Evolutionary conservation across 768 basidiomycete species (phyloP).

Genomic region (Leccinum boreale): DNA sequence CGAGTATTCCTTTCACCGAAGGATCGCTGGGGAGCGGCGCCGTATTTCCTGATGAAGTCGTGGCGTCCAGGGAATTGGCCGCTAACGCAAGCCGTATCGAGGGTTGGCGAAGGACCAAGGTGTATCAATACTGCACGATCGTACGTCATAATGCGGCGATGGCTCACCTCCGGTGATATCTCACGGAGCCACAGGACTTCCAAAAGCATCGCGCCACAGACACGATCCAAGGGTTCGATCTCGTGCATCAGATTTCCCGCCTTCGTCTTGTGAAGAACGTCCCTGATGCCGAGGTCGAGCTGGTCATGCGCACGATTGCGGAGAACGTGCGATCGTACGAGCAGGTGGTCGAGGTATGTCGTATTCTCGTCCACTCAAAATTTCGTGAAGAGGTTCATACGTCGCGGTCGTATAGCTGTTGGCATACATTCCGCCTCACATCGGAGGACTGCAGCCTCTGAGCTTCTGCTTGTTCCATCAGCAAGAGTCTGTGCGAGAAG

Average conservation of each 20-base stretch:
- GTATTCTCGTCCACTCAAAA: not conserved
- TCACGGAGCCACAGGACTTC: constrained; percentile 56
- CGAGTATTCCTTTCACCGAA: constrained; percentile 49
- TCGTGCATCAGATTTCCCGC: constrained; percentile 80
- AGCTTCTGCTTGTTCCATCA: constrained; percentile 93
- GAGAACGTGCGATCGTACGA: constrained; percentile 78
- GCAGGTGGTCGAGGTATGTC: constrained; percentile 79
- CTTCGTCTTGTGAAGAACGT: constrained; percentile 73
- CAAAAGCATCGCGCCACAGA: constrained; percentile 48
- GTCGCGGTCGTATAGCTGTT: constrained; percentile 56
- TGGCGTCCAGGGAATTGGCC: constrained; percentile 65
- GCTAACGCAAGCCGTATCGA: constrained; percentile 84
- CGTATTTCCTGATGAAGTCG: constrained; percentile 69
- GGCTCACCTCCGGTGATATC: not conserved
- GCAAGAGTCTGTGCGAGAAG: constrained; percentile 67
- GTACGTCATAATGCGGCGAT: constrained; percentile 41
- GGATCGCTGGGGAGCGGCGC: constrained; percentile 72
- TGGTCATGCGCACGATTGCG: constrained; percentile 72
- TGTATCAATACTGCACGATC: constrained; percentile 67
- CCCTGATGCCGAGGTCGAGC: constrained; percentile 65
- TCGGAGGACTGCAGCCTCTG: constrained; percentile 80
- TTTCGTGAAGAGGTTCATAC: not conserved
- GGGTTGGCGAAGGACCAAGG: constrained; percentile 84
- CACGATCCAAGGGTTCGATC: constrained; percentile 77
- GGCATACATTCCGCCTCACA: constrained; percentile 67